Evolutionary conservation across 164 flowering plant genomes (phyloP).

Genomic region (Macadamia integrifolia): DNA sequence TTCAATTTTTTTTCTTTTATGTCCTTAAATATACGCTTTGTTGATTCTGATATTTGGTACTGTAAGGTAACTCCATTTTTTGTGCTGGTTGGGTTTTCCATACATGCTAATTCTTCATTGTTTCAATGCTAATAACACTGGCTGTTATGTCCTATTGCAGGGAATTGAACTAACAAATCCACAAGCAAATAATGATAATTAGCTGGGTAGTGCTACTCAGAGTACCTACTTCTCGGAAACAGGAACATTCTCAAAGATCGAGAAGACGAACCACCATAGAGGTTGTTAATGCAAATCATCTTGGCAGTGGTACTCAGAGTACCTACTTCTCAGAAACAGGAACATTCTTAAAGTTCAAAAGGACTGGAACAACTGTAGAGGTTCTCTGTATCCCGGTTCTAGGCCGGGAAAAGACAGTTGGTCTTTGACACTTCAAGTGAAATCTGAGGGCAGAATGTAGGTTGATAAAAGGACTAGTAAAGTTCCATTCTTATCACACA

Average conservation of each 20-base stretch:
- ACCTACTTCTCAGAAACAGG: conserved; percentile 97
- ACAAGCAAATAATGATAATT: conserved; percentile 64
- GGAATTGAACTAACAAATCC: conserved; percentile 94
- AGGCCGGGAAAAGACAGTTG: not conserved
- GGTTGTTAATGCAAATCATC: conserved; percentile 47
- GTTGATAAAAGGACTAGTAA: not conserved
- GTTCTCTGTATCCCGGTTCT: not conserved
- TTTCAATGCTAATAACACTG: not conserved
- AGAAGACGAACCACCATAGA: conserved; percentile 34
- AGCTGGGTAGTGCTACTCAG: conserved; percentile 90
- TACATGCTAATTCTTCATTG: not conserved
- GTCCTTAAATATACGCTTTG: not conserved
- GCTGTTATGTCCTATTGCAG: conserved; percentile 24
- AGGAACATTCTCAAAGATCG: conserved; percentile 94
- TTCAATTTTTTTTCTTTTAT: not conserved
- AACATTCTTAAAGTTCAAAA: conserved; percentile 89
- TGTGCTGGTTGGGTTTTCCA: too few species aligned
- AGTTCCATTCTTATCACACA: not conserved
- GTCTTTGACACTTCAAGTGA: conserved; percentile 4
- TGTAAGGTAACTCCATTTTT: too few species aligned
- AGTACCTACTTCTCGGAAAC: conserved; percentile 96
- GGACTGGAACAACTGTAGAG: conserved; percentile 27
- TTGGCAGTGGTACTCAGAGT: conserved; percentile 92
- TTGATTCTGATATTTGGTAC: not conserved
- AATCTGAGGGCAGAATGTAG: conserved; percentile 2